Evolutionary conservation across 352 stramenopile species (phyloP), one percentile per base, ranked within the genome.

Genomic region (Phytophthora fragariaefolia): DNA sequence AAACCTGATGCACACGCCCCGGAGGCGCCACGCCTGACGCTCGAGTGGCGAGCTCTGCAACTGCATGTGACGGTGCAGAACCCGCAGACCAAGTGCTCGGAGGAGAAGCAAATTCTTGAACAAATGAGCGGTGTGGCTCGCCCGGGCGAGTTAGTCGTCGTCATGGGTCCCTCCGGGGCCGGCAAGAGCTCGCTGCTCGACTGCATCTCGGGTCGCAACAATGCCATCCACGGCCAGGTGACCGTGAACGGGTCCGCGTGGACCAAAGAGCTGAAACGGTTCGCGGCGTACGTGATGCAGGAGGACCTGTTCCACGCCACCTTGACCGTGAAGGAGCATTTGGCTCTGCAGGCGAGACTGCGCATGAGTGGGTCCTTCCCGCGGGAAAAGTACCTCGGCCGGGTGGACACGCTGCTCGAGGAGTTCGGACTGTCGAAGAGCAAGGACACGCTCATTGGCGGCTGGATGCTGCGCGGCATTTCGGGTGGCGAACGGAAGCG

Each of bases 181-280:
- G 92, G 93, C 1, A 98, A 98, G 69, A 97, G 89, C 15, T 98
- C 96, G 3, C 76, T 98, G 6, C 83, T 98, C 23, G 93, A 98
- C 82, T 96, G 98, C 15, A 92, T 99, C 57, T 89, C 93, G 1
- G 77, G 96, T 7, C 78, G 93, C 46, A 98, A 98, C 67, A 84
- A 67, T 22, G 75, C 80, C 7, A 87, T 92, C 20, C 61, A 77
- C 12, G 79, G 87, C 9, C 69, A 43, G 7, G 86, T 89, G 34
- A 80, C 58, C 1, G 81, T 98, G 38, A 89, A 85, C 42, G 93
- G 94, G 15, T 51, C 54, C 9, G 61, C 68, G 18, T 88, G 80
- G 69, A 74, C 30, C 42, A 78, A 80, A 32, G 23, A 51, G 2
- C 47, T 70, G 6, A 74, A 77, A 24, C 60, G 58, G 12, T 73